phyloP scores from a whole-genome alignment of 2,329 filamentous ascomycete species.

The Fusarium vanettenii region DNA sequence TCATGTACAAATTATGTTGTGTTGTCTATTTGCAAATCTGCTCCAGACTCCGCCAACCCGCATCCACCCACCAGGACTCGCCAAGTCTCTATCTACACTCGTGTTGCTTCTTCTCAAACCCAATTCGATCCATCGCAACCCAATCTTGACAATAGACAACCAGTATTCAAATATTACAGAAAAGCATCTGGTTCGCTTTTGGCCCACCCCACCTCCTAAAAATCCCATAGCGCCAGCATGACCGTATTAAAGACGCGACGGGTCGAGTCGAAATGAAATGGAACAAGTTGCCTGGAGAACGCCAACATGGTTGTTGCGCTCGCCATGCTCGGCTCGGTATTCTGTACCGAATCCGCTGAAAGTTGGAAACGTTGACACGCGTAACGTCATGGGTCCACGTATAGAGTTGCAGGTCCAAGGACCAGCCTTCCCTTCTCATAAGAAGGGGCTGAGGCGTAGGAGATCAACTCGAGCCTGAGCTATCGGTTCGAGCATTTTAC shows the following conservation, averaged over 20 bases:
- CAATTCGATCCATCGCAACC: not conserved
- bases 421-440: not conserved
- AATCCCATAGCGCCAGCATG: conserved; percentile 34
- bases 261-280: conserved; percentile 10
- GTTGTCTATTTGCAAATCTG: conserved; percentile 14
- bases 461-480: conserved; percentile 12
- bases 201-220: conserved; percentile 24
- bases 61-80: conserved; percentile 15
- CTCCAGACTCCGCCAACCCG: conserved; percentile 29
- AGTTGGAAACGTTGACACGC: conserved; percentile 35
- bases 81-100: conserved; percentile 25
- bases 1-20: conserved; percentile 8
- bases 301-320: conserved; percentile 1
- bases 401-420: conserved; percentile 7
- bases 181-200: conserved; percentile 39
- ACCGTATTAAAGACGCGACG: conserved; percentile 28
- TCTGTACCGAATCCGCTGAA: conserved; percentile 1
- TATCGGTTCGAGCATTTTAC: conserved; percentile 44
- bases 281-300: conserved; percentile 3
- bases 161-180: conserved; percentile 47
- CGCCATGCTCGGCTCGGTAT: conserved; percentile 11
- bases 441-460: not conserved
- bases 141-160: conserved; percentile 38
- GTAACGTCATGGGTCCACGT: conserved; percentile 33
- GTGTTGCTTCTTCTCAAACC: not conserved